These are phyloP conservation scores for Limnanthes douglasii DNA, from an alignment of 345 rosid genomes.

Conservation along the genomic window DNA sequence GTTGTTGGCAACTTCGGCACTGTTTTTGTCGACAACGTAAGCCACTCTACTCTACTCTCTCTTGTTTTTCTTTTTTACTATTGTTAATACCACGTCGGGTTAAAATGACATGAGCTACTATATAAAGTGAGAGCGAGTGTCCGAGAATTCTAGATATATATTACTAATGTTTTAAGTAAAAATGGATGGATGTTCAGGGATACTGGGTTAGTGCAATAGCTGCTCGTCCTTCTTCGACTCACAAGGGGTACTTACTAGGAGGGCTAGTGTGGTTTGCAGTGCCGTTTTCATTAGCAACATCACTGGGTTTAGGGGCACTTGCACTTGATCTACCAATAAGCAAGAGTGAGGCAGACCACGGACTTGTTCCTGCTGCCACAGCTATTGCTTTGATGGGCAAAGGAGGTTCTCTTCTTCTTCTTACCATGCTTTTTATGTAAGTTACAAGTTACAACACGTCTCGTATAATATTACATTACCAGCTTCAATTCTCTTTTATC, in stretches of 20 bases:
- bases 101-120: too few species aligned
- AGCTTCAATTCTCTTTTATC: constrained; percentile 1
- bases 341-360: constrained; percentile 53
- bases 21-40: constrained; percentile 84
- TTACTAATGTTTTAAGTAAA: too few species aligned
- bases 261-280: constrained; percentile 96
- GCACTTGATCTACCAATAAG: constrained; percentile 82
- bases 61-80: constrained; percentile 6
- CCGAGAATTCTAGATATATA: too few species aligned
- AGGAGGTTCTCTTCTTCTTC: constrained; percentile 76
- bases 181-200: too few species aligned
- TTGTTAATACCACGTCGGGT: too few species aligned
- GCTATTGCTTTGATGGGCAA: constrained; percentile 95
- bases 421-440: constrained; percentile 95
- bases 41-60: too few species aligned
- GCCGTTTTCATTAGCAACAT: constrained; percentile 84
- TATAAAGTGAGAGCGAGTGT: too few species aligned
- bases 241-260: constrained; percentile 78
- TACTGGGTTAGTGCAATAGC: constrained; percentile 99
- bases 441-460: constrained; percentile 6
- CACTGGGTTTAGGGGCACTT: constrained; percentile 89
- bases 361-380: constrained; percentile 88
- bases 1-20: constrained; percentile 88
- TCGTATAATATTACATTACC: neutral
- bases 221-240: constrained; percentile 87